A percentile compares a stretch with the other conserved stretches of the same genome.
phyloP scores from a whole-genome alignment of 257 asterid species.

The Solanum chiquidenum region DNA sequence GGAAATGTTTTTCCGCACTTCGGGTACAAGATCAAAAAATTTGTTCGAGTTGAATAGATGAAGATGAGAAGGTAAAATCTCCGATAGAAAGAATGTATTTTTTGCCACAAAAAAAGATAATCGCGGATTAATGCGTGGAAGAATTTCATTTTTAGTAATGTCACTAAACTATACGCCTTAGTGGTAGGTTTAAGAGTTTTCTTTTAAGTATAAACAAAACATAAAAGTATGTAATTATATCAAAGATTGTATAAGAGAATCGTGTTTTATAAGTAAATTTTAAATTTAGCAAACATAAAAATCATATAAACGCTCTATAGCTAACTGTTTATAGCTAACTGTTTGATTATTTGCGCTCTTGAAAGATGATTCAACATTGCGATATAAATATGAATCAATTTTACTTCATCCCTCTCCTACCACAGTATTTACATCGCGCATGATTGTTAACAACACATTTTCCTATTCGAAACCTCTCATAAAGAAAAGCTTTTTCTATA shows the following conservation, averaged over 20 bases:
- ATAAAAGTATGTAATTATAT: neutral
- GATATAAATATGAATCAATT: neutral
- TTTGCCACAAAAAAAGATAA: no score
- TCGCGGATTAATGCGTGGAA: neutral
- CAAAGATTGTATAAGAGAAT: neutral
- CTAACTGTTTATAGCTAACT: no score
- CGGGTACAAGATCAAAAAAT: no score
- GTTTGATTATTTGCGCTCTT: no score
- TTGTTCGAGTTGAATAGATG: neutral
- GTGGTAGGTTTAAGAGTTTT: neutral
- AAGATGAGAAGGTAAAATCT: neutral
- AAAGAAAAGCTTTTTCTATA: neutral
- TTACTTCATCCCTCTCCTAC: neutral
- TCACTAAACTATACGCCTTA: neutral
- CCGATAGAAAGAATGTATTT: fast-evolving
- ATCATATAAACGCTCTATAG: no score
- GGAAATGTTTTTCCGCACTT: neutral
- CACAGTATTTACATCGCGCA: neutral
- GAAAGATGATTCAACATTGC: neutral
- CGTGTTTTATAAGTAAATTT: no score
- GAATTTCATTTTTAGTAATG: neutral
- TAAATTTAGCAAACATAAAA: no score
- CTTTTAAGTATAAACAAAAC: neutral
- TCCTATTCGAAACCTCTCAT: neutral
- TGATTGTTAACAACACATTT: neutral